These are phyloP conservation scores for Yarrowia sp. DNA, from an alignment of 805 yeast genomes.

Conservation along the genomic window DNA sequence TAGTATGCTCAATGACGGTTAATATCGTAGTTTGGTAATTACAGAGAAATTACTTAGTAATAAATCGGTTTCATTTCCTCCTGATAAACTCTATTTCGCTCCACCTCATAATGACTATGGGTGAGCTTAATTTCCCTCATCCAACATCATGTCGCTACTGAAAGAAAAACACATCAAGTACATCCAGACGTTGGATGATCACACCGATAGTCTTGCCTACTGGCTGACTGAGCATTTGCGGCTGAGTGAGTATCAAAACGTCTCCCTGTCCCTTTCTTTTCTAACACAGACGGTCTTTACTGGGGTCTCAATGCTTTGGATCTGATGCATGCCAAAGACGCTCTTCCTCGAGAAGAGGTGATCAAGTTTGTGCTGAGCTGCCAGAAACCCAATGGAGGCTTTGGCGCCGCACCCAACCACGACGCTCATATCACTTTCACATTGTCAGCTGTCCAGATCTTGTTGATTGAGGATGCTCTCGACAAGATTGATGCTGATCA, in stretches of 20 bases:
- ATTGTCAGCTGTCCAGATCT: slow-evolving; percentile 81
- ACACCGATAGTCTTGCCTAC: slow-evolving; percentile 70
- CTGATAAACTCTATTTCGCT: slow-evolving; percentile 1
- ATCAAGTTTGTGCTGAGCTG: slow-evolving; percentile 74
- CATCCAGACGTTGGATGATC: slow-evolving; percentile 61
- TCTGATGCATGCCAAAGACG: slow-evolving; percentile 61
- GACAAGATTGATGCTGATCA: slow-evolving; percentile 52
- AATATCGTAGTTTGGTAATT: too few species aligned
- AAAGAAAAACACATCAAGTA: slow-evolving; percentile 65
- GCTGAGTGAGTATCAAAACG: slow-evolving; percentile 54
- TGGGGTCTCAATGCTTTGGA: slow-evolving; percentile 90
- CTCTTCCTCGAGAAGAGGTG: slow-evolving; percentile 67
- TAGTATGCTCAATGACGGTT: background rate
- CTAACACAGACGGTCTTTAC: slow-evolving; percentile 70
- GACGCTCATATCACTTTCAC: slow-evolving; percentile 89
- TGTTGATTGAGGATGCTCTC: slow-evolving; percentile 69
- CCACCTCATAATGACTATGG: slow-evolving; percentile 12
- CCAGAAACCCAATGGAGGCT: slow-evolving; percentile 63
- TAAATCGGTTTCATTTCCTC: too few species aligned
- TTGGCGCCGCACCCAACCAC: slow-evolving; percentile 87
- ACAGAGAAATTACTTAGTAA: too few species aligned
- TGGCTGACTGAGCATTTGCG: slow-evolving; percentile 92
- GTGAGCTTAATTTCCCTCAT: slow-evolving; percentile 8
- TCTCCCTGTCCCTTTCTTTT: background rate
- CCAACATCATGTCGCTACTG: slow-evolving; percentile 31